A percentile compares a stretch with the other conserved stretches of the same genome.
phyloP scores from a whole-genome alignment of 2,329 filamentous ascomycete genomes.

The Arthrobotrys megalospora region DNA sequence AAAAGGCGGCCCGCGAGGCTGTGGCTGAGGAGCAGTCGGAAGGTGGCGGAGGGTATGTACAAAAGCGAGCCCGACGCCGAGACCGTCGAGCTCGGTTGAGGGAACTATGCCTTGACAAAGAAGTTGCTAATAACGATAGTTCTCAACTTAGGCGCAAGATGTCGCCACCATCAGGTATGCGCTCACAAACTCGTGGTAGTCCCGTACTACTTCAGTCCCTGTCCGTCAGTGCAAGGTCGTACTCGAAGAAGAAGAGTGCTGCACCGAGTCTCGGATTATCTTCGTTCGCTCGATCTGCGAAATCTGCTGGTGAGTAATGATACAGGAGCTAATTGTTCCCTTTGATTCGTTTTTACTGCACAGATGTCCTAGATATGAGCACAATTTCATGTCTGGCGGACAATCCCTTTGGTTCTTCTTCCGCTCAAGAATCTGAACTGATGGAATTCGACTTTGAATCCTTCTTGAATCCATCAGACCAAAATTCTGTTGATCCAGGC shows the following conservation, averaged over 20 bases:
- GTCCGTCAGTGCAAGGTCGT: not conserved
- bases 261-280: slow-evolving; percentile 13
- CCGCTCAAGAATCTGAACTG: not conserved
- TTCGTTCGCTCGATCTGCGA: slow-evolving; percentile 23
- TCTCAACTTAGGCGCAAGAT: not conserved
- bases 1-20: not conserved
- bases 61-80: not conserved
- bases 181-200: not conserved
- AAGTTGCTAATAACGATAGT: not conserved
- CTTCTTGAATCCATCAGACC: not conserved
- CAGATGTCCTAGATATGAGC: too few relatives aligned
- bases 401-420: too few relatives aligned
- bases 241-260: not conserved
- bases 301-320: slow-evolving; percentile 47
- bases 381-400: too few relatives aligned
- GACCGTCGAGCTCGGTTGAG: too few relatives aligned
- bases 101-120: not conserved
- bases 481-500: not conserved
- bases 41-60: slow-evolving; percentile 36
- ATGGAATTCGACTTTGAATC: slow-evolving; percentile 40
- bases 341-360: not conserved
- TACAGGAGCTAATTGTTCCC: slow-evolving; percentile 4
- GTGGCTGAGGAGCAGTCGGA: not conserved
- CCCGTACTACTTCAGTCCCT: not conserved
- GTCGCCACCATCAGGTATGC: not conserved